Evolutionary conservation across 371 early-diverging fungal genomes (phyloP).

Genomic region (Circinella umbellata): DNA sequence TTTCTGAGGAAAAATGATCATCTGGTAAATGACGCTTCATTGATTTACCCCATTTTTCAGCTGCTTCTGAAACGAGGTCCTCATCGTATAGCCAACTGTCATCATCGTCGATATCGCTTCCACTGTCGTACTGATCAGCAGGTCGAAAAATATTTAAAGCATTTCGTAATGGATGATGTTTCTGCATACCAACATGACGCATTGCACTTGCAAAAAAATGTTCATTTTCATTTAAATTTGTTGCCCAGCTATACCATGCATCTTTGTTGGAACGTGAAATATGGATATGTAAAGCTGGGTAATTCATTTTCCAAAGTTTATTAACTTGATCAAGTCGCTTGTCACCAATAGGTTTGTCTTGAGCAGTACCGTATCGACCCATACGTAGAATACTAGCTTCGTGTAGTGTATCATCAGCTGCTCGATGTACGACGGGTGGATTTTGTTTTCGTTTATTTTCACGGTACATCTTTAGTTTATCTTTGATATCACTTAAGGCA

Average conservation of each 20-base stretch:
- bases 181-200: background rate
- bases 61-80: background rate
- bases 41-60: background rate
- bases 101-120: background rate
- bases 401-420: background rate
- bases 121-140: background rate
- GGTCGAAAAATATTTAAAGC: background rate
- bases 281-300: conserved; percentile 15
- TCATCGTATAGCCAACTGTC: conserved; percentile 11
- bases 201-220: conserved; percentile 10
- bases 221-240: background rate
- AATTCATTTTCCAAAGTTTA: conserved; percentile 6
- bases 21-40: background rate
- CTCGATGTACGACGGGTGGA: background rate
- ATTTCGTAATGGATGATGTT: conserved; percentile 9
- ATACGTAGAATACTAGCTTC: background rate
- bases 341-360: background rate
- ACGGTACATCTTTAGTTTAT: background rate
- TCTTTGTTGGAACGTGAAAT: background rate
- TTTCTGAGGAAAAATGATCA: background rate
- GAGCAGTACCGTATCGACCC: background rate
- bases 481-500: background rate
- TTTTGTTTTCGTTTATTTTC: background rate
- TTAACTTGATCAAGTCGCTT: background rate
- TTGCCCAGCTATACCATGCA: background rate